Evolutionary conservation across 306 rosid genomes (phyloP), one percentile per base, ranked within the genome.

Genomic region (Acacia acuminata): DNA sequence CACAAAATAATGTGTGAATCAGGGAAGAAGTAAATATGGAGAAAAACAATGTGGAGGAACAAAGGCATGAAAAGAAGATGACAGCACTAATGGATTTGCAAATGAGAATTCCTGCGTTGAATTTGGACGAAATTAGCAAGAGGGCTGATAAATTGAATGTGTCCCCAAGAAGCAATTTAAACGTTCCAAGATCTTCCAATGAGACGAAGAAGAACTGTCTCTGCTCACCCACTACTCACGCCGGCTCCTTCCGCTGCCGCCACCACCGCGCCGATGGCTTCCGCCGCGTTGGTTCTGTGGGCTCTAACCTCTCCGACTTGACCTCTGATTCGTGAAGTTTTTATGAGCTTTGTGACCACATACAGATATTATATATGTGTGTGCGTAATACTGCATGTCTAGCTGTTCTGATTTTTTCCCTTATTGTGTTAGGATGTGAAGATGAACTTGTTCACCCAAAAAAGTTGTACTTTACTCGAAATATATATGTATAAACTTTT

Each of bases 211-310:
- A 36, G 77, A 91, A 84, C 1, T 94, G 97, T 69, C 93, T 94
- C 4, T 94, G 97, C 85, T 94, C 97, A 1, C 97, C 97, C 58
- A 93, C 97, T 56, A 94, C 97, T 1, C 98, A 94, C 34, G 88
- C 24, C 0, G 98, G 98, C 63, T 94, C 97, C 32, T 94, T 94
- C 81, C 81, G 97, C 45, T 94, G 98, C 81, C 85, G 92, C 11
- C 84, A 65, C 83, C 97, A 91, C 79, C 82, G 97, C 0, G n/a
- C 64, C 5, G 3, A 69, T 0, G 51, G 83, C 16, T 19, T 93
- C 17, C 60, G 3, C 11, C 95, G 90, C 0, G 95, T 87, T 0
- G 76, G 83, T 32, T 94, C 97, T 0, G 75, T 91, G 1, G 94
- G 94, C 53, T 87, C 95, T 30, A 87, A 87, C 73, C 95, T 94